phyloP scores from a whole-genome alignment of 1,284 basidiomycete species.

The Coniferiporia weirii region DNA sequence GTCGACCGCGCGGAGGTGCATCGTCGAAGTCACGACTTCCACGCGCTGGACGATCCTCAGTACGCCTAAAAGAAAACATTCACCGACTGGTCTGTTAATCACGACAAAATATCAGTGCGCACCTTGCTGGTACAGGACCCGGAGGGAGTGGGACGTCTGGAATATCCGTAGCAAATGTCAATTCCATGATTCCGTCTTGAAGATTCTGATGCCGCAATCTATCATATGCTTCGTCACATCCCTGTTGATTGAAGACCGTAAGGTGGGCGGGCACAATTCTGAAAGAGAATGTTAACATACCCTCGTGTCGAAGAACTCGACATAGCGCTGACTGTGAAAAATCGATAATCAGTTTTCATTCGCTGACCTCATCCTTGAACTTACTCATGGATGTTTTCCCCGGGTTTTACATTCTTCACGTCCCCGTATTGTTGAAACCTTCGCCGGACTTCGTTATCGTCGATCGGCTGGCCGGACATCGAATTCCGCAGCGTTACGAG shows the following conservation, averaged over 20 bases:
- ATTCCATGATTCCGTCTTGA: slow-evolving; percentile 83
- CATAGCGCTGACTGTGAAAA: slow-evolving; percentile 62
- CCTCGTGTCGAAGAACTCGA: slow-evolving; percentile 86
- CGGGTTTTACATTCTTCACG: slow-evolving; percentile 71
- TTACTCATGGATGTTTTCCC: slow-evolving; percentile 67
- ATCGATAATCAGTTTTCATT: slow-evolving; percentile 6
- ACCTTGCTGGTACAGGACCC: slow-evolving; percentile 35
- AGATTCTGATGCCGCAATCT: slow-evolving; percentile 71
- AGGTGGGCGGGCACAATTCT: slow-evolving; percentile 6
- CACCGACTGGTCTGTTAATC: neutral
- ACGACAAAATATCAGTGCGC: slow-evolving; percentile 28
- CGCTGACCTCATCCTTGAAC: slow-evolving; percentile 24
- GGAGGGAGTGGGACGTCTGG: slow-evolving; percentile 32
- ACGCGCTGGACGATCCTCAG: slow-evolving; percentile 15
- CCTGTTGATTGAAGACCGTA: slow-evolving; percentile 35
- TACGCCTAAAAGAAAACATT: slow-evolving; percentile 4
- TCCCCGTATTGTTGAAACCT: slow-evolving; percentile 88
- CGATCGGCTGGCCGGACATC: slow-evolving; percentile 57
- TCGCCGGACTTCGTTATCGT: slow-evolving; percentile 78
- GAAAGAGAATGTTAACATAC: slow-evolving; percentile 37
- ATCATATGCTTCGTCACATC: slow-evolving; percentile 76
- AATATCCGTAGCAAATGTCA: slow-evolving; percentile 85
- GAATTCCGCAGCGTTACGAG: slow-evolving; percentile 75
- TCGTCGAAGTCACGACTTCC: slow-evolving; percentile 17
- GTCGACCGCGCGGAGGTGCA: slow-evolving; percentile 3